A percentile compares a stretch with the other conserved stretches of the same genome.
Evolutionary conservation across 495 filamentous ascomycete species (phyloP).

Genomic region (Penicillium egyptiacum): DNA sequence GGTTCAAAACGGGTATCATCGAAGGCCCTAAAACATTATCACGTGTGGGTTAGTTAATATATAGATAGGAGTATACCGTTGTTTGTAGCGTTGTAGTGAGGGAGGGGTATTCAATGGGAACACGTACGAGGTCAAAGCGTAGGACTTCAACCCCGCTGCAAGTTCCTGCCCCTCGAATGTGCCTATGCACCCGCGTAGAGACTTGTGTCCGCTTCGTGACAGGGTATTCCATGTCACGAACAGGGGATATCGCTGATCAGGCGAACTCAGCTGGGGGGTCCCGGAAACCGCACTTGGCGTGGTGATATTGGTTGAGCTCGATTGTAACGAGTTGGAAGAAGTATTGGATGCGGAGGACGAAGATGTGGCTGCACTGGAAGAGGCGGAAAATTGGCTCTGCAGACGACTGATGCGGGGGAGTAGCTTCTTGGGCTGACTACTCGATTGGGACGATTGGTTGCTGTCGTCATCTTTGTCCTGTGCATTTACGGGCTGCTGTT

Average conservation of each 20-base stretch:
- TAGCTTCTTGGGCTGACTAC: constrained; percentile 24
- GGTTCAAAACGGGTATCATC: constrained; percentile 84
- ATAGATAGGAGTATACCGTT: background rate
- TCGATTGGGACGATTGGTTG: constrained; percentile 24
- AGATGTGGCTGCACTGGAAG: constrained; percentile 47
- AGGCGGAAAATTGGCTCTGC: constrained; percentile 36
- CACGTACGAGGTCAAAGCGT: constrained; percentile 80
- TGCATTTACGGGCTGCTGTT: constrained; percentile 22
- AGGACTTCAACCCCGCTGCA: constrained; percentile 67
- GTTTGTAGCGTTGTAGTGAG: background rate
- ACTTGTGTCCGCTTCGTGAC: constrained; percentile 58
- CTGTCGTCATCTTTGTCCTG: constrained; percentile 32
- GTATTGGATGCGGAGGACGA: constrained; percentile 46
- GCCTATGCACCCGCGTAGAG: constrained; percentile 91
- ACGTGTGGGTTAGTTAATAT: constrained; percentile 1
- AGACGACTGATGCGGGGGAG: constrained; percentile 37
- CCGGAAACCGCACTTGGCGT: constrained; percentile 45
- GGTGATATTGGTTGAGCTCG: constrained; percentile 45
- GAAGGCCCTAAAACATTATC: constrained; percentile 59
- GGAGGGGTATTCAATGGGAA: background rate
- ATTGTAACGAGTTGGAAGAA: constrained; percentile 42
- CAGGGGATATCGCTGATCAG: constrained; percentile 56
- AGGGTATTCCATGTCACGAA: constrained; percentile 96
- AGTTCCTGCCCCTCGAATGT: constrained; percentile 85
- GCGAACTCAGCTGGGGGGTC: constrained; percentile 21